Percentiles rank a stretch among this genome's conserved stretches.
Conservation (phyloP, 2,329 filamentous ascomycete genomes). For the Diaporthe longicolla region DNA sequence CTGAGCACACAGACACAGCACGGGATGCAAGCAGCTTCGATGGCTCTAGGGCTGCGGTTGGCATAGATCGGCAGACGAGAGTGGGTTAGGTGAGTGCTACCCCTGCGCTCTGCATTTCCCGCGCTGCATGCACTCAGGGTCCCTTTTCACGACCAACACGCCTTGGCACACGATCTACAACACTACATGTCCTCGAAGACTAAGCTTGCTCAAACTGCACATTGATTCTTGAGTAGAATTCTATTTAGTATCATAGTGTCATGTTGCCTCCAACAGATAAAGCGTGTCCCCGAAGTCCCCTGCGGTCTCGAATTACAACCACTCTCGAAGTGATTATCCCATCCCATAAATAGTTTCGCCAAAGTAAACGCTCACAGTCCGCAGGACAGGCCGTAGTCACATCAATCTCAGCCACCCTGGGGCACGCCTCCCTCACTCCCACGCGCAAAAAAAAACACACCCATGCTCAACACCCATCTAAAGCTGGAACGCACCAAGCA, state of each 20-base stretch:
- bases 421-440: background rate
- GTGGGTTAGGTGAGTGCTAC: background rate
- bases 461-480: background rate
- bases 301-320: background rate
- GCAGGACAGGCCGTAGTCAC: background rate
- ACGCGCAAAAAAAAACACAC: background rate
- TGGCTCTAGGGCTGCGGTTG: background rate
- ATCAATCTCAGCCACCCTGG: background rate
- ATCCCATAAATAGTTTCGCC: background rate
- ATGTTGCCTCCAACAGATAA: background rate
- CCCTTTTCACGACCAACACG: background rate
- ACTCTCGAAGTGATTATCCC: background rate
- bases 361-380: background rate
- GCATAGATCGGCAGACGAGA: background rate
- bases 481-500: conserved; percentile 27
- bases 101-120: background rate
- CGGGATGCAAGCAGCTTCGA: background rate
- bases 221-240: background rate
- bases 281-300: too few species aligned
- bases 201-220: too few species aligned
- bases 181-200: too few species aligned
- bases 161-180: too few species aligned
- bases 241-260: background rate
- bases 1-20: background rate
- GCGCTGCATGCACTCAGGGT: background rate